Conservation (phyloP, 768 basidiomycete genomes). For the Leucocoprinus leucothites region DNA sequence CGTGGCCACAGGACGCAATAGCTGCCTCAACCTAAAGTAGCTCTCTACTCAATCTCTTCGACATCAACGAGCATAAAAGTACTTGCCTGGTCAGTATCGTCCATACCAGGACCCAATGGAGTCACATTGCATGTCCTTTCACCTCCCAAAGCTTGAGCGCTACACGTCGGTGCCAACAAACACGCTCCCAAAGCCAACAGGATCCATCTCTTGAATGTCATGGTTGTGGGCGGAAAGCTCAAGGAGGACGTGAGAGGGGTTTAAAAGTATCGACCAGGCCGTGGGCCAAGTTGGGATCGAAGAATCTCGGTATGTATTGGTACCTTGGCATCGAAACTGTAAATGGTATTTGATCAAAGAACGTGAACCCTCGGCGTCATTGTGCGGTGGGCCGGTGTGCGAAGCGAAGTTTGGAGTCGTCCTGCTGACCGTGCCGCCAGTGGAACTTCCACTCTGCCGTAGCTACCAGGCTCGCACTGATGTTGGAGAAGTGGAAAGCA, state of each 20-base stretch:
- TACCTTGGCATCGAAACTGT: background rate
- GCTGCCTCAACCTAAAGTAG: slow-evolving; percentile 40
- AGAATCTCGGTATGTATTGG: background rate
- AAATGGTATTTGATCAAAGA: background rate
- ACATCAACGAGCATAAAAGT: background rate
- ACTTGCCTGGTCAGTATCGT: slow-evolving; percentile 38
- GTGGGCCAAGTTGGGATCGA: background rate
- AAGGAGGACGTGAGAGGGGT: background rate
- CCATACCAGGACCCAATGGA: slow-evolving; percentile 34
- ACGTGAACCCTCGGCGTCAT: background rate
- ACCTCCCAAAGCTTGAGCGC: slow-evolving; percentile 10
- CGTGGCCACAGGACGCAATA: slow-evolving; percentile 45
- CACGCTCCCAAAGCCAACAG: slow-evolving; percentile 11
- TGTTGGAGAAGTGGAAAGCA: too few species aligned
- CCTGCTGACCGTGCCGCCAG: too few species aligned
- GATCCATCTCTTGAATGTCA: background rate
- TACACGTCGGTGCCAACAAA: slow-evolving; percentile 7
- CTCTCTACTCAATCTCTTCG: background rate
- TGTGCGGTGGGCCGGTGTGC: too few species aligned
- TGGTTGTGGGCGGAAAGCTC: background rate
- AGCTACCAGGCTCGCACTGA: too few species aligned
- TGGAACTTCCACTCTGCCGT: too few species aligned
- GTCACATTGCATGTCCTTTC: slow-evolving; percentile 22
- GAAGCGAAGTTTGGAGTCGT: too few species aligned
- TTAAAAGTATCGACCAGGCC: background rate